phyloP scores from a whole-genome alignment of 2,329 filamentous ascomycete genomes.

The Fusarium hostae region DNA sequence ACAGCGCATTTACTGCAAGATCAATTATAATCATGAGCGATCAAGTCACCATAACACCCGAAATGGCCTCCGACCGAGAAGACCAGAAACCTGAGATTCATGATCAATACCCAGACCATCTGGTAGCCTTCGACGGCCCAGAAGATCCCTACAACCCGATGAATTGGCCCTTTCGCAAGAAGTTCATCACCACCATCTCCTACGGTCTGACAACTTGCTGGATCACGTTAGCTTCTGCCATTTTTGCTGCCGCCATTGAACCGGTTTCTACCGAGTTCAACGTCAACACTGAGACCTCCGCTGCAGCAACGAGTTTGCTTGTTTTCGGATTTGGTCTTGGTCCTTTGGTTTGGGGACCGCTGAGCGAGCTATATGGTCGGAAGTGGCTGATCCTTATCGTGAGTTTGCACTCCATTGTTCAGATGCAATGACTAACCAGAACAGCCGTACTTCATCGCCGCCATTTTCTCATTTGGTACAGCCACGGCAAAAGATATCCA shows the following conservation, averaged over 20 bases:
- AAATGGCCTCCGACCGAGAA: neutral
- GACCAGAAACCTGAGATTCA: neutral
- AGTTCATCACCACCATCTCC: neutral
- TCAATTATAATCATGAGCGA: neutral
- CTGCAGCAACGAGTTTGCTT: neutral
- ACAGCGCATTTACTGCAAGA: neutral
- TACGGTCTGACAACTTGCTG: constrained; percentile 5
- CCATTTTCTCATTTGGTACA: neutral
- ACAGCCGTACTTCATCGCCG: neutral
- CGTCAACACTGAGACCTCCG: neutral
- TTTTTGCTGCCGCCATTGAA: neutral
- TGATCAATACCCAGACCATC: neutral
- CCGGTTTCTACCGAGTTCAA: neutral
- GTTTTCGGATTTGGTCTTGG: neutral
- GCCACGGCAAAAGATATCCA: neutral
- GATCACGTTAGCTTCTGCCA: neutral
- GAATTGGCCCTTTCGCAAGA: neutral
- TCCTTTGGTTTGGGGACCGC: neutral
- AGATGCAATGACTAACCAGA: fast-evolving
- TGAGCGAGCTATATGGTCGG: neutral
- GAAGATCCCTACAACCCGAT: neutral
- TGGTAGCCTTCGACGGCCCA: neutral
- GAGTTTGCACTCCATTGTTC: fast-evolving
- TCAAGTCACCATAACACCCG: neutral
- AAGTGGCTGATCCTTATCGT: neutral